These are phyloP conservation scores for Candida sphagnicola DNA, from an alignment of 805 yeast genomes.

Conservation along the genomic window DNA sequence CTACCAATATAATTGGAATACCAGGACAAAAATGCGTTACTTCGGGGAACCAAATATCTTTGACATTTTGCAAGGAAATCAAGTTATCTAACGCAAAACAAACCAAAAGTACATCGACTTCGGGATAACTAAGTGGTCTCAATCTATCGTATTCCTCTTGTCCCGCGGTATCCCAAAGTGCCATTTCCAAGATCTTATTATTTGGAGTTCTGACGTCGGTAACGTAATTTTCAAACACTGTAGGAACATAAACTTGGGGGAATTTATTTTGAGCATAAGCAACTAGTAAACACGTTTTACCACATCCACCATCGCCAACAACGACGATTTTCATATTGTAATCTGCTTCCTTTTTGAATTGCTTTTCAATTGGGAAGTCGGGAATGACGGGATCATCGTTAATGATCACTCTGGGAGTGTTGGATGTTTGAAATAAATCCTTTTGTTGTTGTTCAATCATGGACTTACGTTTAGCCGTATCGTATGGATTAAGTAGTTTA, in stretches of 20 bases:
- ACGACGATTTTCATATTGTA: conserved; percentile 59
- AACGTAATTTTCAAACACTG: conserved; percentile 76
- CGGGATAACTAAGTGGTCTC: conserved; percentile 76
- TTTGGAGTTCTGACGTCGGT: conserved; percentile 61
- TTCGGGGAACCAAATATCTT: conserved; percentile 87
- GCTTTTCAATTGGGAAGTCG: conserved; percentile 24
- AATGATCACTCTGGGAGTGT: conserved; percentile 25
- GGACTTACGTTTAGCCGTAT: conserved; percentile 17
- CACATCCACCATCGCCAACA: conserved; percentile 89
- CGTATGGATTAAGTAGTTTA: conserved; percentile 20
- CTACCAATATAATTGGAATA: conserved; percentile 75
- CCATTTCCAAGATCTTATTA: conserved; percentile 74
- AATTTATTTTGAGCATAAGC: conserved; percentile 66
- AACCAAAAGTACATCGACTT: conserved; percentile 67
- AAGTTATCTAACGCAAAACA: conserved; percentile 70
- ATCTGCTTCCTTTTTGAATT: conserved; percentile 16
- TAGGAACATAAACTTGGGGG: conserved; percentile 74
- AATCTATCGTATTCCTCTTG: conserved; percentile 82
- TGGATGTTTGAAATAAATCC: conserved; percentile 18
- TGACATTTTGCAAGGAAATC: conserved; percentile 64
- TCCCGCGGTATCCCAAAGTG: conserved; percentile 89
- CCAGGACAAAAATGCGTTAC: conserved; percentile 78
- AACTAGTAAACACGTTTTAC: conserved; percentile 76
- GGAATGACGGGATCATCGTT: conserved; percentile 37
- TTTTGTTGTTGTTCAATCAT: conserved; percentile 17